Conservation (phyloP, 164 flowering plant genomes). For the Liriodendron chinense region DNA sequence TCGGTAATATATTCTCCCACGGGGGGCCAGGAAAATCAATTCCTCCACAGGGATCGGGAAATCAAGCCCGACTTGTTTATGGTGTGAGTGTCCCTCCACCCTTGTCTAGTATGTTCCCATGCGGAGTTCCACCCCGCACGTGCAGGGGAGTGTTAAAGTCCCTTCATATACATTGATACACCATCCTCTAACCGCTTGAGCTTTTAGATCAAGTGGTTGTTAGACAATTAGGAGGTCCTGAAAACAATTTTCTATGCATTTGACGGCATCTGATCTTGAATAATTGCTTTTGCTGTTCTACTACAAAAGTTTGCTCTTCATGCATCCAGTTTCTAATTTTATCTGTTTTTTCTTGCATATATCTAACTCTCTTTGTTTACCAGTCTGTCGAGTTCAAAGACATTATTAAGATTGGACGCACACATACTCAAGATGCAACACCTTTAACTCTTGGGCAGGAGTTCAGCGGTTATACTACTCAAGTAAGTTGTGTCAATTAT, state of each 20-base stretch:
- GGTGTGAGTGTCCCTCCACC: too few relatives aligned
- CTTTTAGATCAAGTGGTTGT: too few relatives aligned
- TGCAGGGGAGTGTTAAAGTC: too few relatives aligned
- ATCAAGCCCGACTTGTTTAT: too few relatives aligned
- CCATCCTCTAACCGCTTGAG: too few relatives aligned
- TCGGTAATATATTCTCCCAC: too few relatives aligned
- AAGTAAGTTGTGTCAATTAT: slow-evolving; percentile 40
- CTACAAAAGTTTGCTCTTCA: neutral
- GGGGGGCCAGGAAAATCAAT: too few relatives aligned
- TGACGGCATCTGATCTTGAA: neutral
- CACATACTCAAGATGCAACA: slow-evolving; percentile 99
- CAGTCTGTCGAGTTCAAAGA: slow-evolving; percentile 87
- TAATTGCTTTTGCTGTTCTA: slow-evolving; percentile 1
- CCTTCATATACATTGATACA: too few relatives aligned
- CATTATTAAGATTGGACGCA: slow-evolving; percentile 95
- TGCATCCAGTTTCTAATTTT: neutral
- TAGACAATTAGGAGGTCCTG: neutral
- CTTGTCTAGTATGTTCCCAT: too few relatives aligned
- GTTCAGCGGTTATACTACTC: slow-evolving; percentile 94
- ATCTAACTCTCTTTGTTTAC: slow-evolving; percentile 2
- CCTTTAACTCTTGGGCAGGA: slow-evolving; percentile 99
- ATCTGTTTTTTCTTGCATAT: slow-evolving; percentile 1
- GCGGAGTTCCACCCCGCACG: too few relatives aligned
- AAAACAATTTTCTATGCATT: neutral
- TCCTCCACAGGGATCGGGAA: too few relatives aligned